Conservation (phyloP, 2,329 filamentous ascomycete species). For the Ceratocystis lukuohia region DNA sequence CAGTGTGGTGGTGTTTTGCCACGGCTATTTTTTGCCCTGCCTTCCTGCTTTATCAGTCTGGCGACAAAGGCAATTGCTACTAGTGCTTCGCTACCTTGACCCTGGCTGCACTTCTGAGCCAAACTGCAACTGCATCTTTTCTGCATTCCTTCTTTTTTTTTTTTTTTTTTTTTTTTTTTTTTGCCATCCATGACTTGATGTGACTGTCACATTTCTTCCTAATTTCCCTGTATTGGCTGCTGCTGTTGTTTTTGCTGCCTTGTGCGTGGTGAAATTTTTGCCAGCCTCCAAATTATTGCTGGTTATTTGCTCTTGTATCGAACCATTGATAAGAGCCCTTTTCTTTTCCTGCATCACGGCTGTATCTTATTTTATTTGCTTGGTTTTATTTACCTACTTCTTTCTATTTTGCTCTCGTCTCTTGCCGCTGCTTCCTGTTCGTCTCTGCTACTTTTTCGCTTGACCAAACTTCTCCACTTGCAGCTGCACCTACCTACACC, state of each 20-base stretch:
- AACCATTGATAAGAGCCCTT: neutral
- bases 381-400: neutral
- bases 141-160: neutral
- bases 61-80: neutral
- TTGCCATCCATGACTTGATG: neutral
- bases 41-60: neutral
- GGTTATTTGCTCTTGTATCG: neutral
- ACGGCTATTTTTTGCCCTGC: neutral
- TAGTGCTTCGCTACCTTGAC: neutral
- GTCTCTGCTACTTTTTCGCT: neutral
- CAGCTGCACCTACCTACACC: conserved; percentile 4
- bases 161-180: neutral
- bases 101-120: neutral
- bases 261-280: neutral
- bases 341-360: neutral
- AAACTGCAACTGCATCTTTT: conserved; percentile 2
- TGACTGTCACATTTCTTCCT: neutral
- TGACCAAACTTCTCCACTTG: neutral
- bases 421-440: neutral
- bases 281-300: neutral
- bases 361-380: too few species aligned
- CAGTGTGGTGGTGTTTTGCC: neutral
- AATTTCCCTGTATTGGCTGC: neutral
- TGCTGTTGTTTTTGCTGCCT: neutral
- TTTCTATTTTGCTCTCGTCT: neutral